These are phyloP conservation scores for Kurtzmaniella cleridarum DNA, from an alignment of 805 yeast genomes.

Conservation along the genomic window DNA sequence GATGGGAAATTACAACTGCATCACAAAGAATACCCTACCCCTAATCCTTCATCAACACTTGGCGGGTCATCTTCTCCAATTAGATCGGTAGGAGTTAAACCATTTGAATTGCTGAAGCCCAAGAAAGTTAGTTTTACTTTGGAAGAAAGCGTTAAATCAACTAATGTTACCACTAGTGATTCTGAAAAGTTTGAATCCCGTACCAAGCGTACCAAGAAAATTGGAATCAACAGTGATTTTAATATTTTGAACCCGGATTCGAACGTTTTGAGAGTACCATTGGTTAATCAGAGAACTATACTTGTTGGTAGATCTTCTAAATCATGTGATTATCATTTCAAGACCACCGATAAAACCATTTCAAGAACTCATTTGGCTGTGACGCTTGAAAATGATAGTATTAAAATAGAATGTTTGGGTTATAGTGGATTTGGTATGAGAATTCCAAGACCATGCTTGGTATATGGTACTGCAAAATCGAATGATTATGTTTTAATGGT, in stretches of 20 bases:
- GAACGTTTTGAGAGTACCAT: conserved; percentile 29
- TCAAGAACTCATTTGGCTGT: conserved; percentile 64
- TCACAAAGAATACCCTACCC: conserved; percentile 52
- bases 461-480: conserved; percentile 17
- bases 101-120: background rate
- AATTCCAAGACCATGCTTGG: conserved; percentile 47
- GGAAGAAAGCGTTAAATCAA: background rate
- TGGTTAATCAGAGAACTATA: conserved; percentile 36
- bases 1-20: conserved; percentile 3
- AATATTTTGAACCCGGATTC: conserved; percentile 30
- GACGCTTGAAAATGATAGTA: conserved; percentile 35
- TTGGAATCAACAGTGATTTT: conserved; percentile 26
- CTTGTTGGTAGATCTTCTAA: conserved; percentile 67
- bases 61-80: conserved; percentile 40
- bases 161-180: background rate
- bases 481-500: conserved; percentile 16
- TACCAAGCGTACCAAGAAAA: conserved; percentile 3
- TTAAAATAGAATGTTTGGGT: conserved; percentile 69
- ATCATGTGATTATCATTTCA: conserved; percentile 46
- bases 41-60: conserved; percentile 55
- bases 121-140: background rate
- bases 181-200: background rate
- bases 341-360: conserved; percentile 47
- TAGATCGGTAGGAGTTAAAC: conserved; percentile 5
- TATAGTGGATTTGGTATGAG: conserved; percentile 72